Percentiles rank a stretch among this genome's conserved stretches.
These are phyloP conservation scores for Gamarada debralockiae DNA, from an alignment of 495 filamentous ascomycete species.

Conservation along the genomic window DNA sequence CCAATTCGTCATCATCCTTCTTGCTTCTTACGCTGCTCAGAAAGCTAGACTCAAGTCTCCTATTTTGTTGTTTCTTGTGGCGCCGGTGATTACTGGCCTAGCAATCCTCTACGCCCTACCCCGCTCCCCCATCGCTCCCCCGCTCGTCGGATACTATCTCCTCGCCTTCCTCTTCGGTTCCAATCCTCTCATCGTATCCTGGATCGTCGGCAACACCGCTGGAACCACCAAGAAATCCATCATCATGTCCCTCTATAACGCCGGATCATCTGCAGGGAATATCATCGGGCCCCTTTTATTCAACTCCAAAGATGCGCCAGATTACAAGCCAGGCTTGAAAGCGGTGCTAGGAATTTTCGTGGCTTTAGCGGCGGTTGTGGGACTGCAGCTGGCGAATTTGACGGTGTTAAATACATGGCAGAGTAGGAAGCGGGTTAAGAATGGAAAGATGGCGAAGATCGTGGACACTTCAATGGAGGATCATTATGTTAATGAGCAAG, in stretches of 20 bases:
- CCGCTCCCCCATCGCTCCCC: constrained; percentile 31
- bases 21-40: constrained; percentile 49
- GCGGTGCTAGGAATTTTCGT: constrained; percentile 54
- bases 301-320: constrained; percentile 52
- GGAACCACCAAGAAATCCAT: constrained; percentile 67
- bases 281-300: constrained; percentile 70
- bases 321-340: constrained; percentile 52
- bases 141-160: constrained; percentile 59
- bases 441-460: constrained; percentile 54
- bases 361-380: constrained; percentile 41
- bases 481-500: constrained; percentile 24
- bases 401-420: constrained; percentile 51
- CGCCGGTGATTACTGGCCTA: constrained; percentile 55
- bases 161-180: constrained; percentile 57
- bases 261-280: constrained; percentile 57
- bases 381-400: constrained; percentile 49
- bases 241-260: constrained; percentile 57
- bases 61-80: constrained; percentile 41
- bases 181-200: constrained; percentile 43
- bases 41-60: constrained; percentile 46
- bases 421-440: constrained; percentile 43
- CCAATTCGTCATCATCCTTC: constrained; percentile 50
- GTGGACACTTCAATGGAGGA: constrained; percentile 52
- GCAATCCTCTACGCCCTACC: constrained; percentile 49
- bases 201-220: constrained; percentile 57